Percentiles rank a stretch among this genome's conserved stretches.
phyloP scores from a whole-genome alignment of 305 asterid genomes.

The Fraxinus paxiana region DNA sequence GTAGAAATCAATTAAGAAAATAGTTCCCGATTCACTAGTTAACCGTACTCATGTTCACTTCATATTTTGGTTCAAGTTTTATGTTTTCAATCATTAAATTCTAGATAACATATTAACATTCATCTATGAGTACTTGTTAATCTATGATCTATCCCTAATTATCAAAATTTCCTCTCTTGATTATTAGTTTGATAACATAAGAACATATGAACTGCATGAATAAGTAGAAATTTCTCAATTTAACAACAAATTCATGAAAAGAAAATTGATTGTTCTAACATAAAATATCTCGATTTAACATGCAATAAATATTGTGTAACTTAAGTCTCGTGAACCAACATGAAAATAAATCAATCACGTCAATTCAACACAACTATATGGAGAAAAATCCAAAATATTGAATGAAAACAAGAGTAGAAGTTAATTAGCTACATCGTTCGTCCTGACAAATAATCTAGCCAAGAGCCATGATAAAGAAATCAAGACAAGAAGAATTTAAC shows the following conservation, averaged over 20 bases:
- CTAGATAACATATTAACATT: background rate
- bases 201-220: background rate
- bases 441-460: background rate
- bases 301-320: background rate
- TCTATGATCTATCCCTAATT: background rate
- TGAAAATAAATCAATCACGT: background rate
- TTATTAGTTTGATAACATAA: background rate
- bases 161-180: background rate
- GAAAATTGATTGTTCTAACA: background rate
- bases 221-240: background rate
- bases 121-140: background rate
- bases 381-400: background rate
- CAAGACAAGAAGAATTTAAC: background rate
- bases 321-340: background rate
- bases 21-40: background rate
- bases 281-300: background rate
- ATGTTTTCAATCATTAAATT: background rate
- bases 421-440: background rate
- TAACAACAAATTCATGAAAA: background rate
- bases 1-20: background rate
- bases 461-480: background rate
- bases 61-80: background rate
- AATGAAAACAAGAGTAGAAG: background rate
- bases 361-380: background rate
- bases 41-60: background rate